phyloP scores from a whole-genome alignment of 306 rosid genomes.

The Fragaria vesca region DNA sequence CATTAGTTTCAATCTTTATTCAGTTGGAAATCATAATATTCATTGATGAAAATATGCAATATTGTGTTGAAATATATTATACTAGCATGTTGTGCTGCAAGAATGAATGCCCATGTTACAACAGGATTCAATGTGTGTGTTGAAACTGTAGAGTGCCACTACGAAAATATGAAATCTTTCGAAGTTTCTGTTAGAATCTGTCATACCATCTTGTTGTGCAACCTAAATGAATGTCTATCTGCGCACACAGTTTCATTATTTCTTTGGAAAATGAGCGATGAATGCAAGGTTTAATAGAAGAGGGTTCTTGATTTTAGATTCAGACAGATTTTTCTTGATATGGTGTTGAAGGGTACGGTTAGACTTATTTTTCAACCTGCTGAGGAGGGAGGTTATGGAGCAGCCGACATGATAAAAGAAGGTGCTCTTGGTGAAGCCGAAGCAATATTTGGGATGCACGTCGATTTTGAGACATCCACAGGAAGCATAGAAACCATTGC shows the following conservation, averaged over 20 bases:
- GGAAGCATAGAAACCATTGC: constrained; percentile 52
- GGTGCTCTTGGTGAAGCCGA: constrained; percentile 58
- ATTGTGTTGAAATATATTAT: background rate
- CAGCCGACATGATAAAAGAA: constrained; percentile 53
- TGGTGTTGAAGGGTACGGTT: constrained; percentile 67
- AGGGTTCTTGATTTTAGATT: background rate
- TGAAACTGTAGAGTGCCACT: no score
- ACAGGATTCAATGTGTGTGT: background rate
- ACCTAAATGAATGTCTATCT: background rate
- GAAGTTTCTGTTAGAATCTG: background rate
- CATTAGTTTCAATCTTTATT: background rate
- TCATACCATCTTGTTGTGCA: background rate
- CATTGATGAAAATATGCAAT: background rate
- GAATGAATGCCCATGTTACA: background rate
- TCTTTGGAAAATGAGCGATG: background rate
- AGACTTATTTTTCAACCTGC: constrained; percentile 75
- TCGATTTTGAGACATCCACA: constrained; percentile 32
- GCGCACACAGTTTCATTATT: background rate
- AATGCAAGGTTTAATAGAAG: background rate
- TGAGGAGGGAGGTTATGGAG: constrained; percentile 69
- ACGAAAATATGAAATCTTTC: background rate
- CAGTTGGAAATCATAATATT: background rate
- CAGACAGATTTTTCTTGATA: background rate
- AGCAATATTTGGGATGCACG: constrained; percentile 63
- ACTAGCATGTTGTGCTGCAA: background rate